phyloP scores from a whole-genome alignment of 495 filamentous ascomycete genomes.

The Hypoxylon subgilvum region DNA sequence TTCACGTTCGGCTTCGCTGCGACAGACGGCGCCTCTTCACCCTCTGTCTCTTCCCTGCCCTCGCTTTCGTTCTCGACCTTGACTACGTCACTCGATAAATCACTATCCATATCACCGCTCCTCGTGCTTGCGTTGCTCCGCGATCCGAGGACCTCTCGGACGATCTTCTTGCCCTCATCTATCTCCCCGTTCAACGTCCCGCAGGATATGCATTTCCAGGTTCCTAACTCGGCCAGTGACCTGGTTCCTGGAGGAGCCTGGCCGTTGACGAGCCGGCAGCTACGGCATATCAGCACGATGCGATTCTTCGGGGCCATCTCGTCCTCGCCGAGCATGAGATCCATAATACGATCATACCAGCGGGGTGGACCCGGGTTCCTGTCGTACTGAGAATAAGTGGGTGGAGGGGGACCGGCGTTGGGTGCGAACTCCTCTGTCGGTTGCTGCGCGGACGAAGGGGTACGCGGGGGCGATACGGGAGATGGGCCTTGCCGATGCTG shows the following conservation, averaged over 20 bases:
- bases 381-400: slow-evolving; percentile 51
- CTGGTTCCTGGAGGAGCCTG: slow-evolving; percentile 90
- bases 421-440: slow-evolving; percentile 61
- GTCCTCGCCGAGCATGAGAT: slow-evolving; percentile 92
- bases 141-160: slow-evolving; percentile 55
- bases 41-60: slow-evolving; percentile 20
- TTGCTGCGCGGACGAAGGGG: slow-evolving; percentile 38
- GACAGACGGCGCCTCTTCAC: slow-evolving; percentile 16
- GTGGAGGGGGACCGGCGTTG: slow-evolving; percentile 61
- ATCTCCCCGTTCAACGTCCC: slow-evolving; percentile 83
- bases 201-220: slow-evolving; percentile 88
- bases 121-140: slow-evolving; percentile 24
- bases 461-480: slow-evolving; percentile 15
- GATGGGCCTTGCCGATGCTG: slow-evolving; percentile 22
- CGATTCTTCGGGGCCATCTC: slow-evolving; percentile 91
- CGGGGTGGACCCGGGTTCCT: slow-evolving; percentile 58
- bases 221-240: slow-evolving; percentile 77
- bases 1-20: slow-evolving; percentile 14
- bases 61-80: slow-evolving; percentile 49
- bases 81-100: slow-evolving; percentile 45
- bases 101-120: slow-evolving; percentile 41
- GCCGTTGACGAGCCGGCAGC: slow-evolving; percentile 90
- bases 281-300: slow-evolving; percentile 81
- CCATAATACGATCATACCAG: slow-evolving; percentile 95
- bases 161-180: slow-evolving; percentile 68